Evolutionary conservation across 495 filamentous ascomycete genomes (phyloP).

Genomic region (Neurospora tetrasperma): DNA sequence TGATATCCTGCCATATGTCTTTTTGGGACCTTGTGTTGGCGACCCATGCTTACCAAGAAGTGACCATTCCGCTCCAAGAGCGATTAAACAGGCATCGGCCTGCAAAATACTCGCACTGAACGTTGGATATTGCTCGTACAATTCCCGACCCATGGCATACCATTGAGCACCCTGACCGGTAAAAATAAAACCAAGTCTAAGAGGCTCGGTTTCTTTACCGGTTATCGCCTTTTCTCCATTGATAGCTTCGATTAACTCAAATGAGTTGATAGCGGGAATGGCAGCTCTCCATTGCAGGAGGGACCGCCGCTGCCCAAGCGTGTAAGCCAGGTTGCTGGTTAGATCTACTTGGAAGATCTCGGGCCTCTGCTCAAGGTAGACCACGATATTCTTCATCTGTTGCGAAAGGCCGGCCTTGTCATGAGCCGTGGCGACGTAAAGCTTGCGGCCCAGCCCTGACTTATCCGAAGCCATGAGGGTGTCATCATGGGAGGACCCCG

Average conservation of each 20-base stretch:
- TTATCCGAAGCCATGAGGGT: conserved; percentile 8
- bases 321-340: conserved; percentile 31
- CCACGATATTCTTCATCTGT: conserved; percentile 33
- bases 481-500: conserved; percentile 7
- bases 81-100: conserved; percentile 20
- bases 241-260: conserved; percentile 36
- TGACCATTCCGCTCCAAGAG: conserved; percentile 28
- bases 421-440: conserved; percentile 39
- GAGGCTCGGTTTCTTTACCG: conserved; percentile 27
- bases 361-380: conserved; percentile 37
- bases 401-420: conserved; percentile 31
- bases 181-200: conserved; percentile 31
- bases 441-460: conserved; percentile 23
- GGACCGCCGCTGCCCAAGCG: conserved; percentile 31
- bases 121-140: conserved; percentile 31
- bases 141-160: conserved; percentile 43
- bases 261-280: conserved; percentile 32
- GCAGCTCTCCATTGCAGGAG: conserved; percentile 32
- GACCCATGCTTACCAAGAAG: conserved; percentile 12
- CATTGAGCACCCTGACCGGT: conserved; percentile 45
- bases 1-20: neutral
- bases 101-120: conserved; percentile 23
- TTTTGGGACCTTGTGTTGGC: neutral
- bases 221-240: conserved; percentile 26
- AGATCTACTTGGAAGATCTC: conserved; percentile 36